These are phyloP conservation scores for Rhizophagus sp. DNA, from an alignment of 192 early-diverging fungal species.

Conservation along the genomic window DNA sequence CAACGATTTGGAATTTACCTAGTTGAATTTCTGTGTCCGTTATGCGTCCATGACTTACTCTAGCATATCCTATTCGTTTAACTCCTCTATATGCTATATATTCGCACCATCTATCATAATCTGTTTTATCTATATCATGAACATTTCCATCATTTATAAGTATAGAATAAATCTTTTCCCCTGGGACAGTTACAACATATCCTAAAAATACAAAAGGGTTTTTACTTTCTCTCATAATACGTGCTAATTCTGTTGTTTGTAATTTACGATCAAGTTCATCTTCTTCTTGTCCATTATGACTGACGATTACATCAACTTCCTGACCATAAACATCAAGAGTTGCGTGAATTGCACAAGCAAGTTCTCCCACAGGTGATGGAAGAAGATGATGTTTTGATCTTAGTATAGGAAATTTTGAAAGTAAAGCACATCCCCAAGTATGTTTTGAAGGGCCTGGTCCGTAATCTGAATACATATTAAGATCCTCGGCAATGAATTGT, in stretches of 20 bases:
- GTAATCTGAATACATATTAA: conserved; percentile 78
- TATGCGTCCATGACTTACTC: conserved; percentile 75
- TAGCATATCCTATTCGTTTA: conserved; percentile 72
- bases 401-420: conserved; percentile 84
- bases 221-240: conserved; percentile 71
- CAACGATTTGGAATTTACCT: conserved; percentile 70
- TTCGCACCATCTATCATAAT: conserved; percentile 82
- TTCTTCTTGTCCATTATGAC: conserved; percentile 84
- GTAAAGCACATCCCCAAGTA: conserved; percentile 84
- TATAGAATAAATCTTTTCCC: conserved; percentile 60
- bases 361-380: conserved; percentile 77
- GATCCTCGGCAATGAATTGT: conserved; percentile 75
- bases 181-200: conserved; percentile 78
- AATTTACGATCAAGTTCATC: conserved; percentile 70
- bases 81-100: conserved; percentile 80
- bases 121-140: conserved; percentile 75
- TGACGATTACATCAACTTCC: conserved; percentile 77
- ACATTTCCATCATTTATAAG: conserved; percentile 67
- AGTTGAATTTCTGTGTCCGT: conserved; percentile 85
- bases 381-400: conserved; percentile 73
- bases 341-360: conserved; percentile 86
- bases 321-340: conserved; percentile 81
- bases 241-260: conserved; percentile 77
- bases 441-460: conserved; percentile 84
- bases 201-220: conserved; percentile 82